phyloP scores from a whole-genome alignment of 2,329 filamentous ascomycete species.

The Ophiostoma himal-ulmi region DNA sequence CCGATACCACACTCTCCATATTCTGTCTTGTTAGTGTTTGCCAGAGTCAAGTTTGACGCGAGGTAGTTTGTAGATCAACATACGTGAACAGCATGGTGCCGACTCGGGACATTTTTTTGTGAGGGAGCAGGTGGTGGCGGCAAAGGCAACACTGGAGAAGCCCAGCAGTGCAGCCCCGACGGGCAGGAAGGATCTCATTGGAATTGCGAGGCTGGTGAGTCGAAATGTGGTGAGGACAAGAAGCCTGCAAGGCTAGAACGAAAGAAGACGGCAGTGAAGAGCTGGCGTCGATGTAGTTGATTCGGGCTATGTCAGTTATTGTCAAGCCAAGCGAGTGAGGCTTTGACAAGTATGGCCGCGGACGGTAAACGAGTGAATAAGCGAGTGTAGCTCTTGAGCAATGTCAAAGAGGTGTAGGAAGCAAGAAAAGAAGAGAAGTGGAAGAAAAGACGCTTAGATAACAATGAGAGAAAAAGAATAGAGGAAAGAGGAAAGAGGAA shows the following conservation, averaged over 20 bases:
- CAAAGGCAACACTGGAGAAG: constrained; percentile 31
- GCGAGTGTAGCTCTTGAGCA: background rate
- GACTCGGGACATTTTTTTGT: constrained; percentile 61
- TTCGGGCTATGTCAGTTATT: background rate
- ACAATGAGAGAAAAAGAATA: background rate
- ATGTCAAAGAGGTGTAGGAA: background rate
- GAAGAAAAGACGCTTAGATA: background rate
- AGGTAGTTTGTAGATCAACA: constrained; percentile 35
- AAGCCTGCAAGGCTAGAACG: background rate
- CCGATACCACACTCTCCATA: constrained; percentile 91
- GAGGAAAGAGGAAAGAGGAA: background rate
- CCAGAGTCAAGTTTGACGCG: background rate
- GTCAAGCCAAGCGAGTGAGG: constrained; percentile 1
- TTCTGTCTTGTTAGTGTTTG: constrained; percentile 46
- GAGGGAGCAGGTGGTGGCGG: constrained; percentile 41
- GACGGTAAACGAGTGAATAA: constrained; percentile 11
- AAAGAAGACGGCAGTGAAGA: background rate
- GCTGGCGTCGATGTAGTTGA: too few relatives aligned
- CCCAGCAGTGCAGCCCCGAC: constrained; percentile 37
- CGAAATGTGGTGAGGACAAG: background rate
- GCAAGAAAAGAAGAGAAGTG: background rate
- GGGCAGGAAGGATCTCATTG: constrained; percentile 31
- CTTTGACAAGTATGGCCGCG: background rate
- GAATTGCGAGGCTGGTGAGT: constrained; percentile 12
- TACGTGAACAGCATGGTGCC: constrained; percentile 75